Percentiles rank a stretch among this genome's conserved stretches.
phyloP scores from a whole-genome alignment of 371 early-diverging fungal species.

The Mucor velutinosus region DNA sequence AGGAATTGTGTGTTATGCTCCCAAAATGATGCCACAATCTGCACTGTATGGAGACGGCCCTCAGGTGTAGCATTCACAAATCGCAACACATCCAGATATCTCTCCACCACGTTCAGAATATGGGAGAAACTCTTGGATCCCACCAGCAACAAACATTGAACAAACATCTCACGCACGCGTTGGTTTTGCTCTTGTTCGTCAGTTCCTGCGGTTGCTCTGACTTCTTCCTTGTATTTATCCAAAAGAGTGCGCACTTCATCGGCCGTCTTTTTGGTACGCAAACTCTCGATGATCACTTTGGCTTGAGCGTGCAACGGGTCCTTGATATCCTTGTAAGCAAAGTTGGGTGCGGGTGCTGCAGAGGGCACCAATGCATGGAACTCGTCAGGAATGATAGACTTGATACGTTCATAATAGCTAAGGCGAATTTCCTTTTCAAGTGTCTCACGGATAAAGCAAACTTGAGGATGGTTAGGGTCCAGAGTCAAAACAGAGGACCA shows the following conservation, averaged over 20 bases:
- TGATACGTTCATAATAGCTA: constrained; percentile 89
- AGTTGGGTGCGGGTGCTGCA: constrained; percentile 68
- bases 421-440: constrained; percentile 79
- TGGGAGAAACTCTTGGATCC: constrained; percentile 95
- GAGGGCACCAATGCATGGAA: constrained; percentile 66
- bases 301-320: constrained; percentile 62
- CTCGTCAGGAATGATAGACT: constrained; percentile 70
- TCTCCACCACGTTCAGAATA: constrained; percentile 86
- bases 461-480: constrained; percentile 52
- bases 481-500: constrained; percentile 65
- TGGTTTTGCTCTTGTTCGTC: constrained; percentile 44
- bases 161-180: constrained; percentile 69
- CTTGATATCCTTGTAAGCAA: constrained; percentile 60
- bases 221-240: constrained; percentile 45
- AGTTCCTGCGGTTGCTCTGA: constrained; percentile 30
- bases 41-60: constrained; percentile 69
- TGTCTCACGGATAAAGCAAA: constrained; percentile 79
- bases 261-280: constrained; percentile 64
- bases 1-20: constrained; percentile 81
- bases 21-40: constrained; percentile 85
- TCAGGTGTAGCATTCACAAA: constrained; percentile 62
- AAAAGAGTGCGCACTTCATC: constrained; percentile 63
- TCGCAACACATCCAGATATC: constrained; percentile 73
- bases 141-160: constrained; percentile 79
- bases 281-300: constrained; percentile 56